These are phyloP conservation scores for Metschnikowia gruessii DNA, from an alignment of 805 yeast genomes.

Conservation along the genomic window DNA sequence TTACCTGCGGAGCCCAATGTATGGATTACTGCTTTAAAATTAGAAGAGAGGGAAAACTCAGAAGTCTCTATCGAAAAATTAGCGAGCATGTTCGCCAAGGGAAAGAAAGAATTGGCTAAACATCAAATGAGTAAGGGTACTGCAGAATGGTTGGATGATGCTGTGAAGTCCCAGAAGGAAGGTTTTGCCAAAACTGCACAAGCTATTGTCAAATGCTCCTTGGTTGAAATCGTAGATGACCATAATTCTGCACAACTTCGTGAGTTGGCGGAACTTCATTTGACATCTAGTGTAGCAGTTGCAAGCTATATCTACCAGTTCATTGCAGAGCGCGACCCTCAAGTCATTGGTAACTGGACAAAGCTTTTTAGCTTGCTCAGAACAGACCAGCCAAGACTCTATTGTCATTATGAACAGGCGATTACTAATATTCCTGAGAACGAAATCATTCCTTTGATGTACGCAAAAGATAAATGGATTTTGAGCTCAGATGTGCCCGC, in stretches of 20 bases:
- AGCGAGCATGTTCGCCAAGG: constrained; percentile 47
- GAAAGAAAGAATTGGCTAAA: constrained; percentile 36
- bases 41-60: constrained; percentile 57
- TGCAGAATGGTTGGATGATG: constrained; percentile 55
- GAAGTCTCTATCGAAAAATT: constrained; percentile 45
- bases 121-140: constrained; percentile 27
- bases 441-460: constrained; percentile 60
- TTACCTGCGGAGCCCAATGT: constrained; percentile 28
- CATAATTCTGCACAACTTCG: constrained; percentile 11
- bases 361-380: constrained; percentile 37
- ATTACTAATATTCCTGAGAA: constrained; percentile 46
- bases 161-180: constrained; percentile 50
- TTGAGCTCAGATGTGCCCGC: constrained; percentile 43
- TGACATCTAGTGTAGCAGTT: constrained; percentile 27
- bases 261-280: constrained; percentile 14
- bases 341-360: constrained; percentile 47
- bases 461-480: constrained; percentile 67
- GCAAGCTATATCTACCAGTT: constrained; percentile 47
- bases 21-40: constrained; percentile 67
- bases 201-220: constrained; percentile 47
- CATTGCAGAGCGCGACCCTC: constrained; percentile 48
- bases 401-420: constrained; percentile 50
- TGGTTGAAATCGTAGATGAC: constrained; percentile 29
- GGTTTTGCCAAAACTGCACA: constrained; percentile 46
- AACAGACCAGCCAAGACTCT: constrained; percentile 19